phyloP scores from a whole-genome alignment of 2,329 filamentous ascomycete species.

The Xylaria digitata region DNA sequence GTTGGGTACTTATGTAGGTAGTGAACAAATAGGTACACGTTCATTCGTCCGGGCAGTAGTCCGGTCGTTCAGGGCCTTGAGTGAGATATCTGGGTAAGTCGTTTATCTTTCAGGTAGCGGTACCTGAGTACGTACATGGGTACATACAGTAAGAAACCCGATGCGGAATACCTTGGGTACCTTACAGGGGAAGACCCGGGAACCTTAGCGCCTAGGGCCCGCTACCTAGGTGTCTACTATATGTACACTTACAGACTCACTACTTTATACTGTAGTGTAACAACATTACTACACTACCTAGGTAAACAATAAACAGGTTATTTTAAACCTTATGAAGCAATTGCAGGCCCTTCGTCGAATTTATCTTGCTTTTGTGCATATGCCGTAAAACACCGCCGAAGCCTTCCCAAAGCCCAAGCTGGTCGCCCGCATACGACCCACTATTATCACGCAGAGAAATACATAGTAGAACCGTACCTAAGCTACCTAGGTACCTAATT shows the following conservation, averaged over 20 bases:
- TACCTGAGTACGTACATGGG: neutral
- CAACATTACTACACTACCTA: too few species aligned
- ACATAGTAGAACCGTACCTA: too few species aligned
- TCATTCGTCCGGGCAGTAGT: constrained; percentile 25
- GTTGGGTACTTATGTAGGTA: too few species aligned
- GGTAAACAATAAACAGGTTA: too few species aligned
- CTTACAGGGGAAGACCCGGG: constrained; percentile 10
- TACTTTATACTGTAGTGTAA: too few species aligned
- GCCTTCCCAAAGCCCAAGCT: neutral
- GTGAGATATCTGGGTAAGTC: neutral
- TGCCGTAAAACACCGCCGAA: neutral
- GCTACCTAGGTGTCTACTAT: neutral
- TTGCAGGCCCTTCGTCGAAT: too few species aligned
- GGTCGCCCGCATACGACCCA: neutral
- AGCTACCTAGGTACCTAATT: neutral
- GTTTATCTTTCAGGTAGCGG: neutral
- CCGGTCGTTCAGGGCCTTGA: constrained; percentile 3
- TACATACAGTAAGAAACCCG: too few species aligned
- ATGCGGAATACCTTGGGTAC: too few species aligned
- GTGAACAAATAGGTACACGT: constrained; percentile 3
- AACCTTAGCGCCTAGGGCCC: neutral
- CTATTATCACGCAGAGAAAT: neutral
- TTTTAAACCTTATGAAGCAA: too few species aligned
- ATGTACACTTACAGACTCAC: too few species aligned
- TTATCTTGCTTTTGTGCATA: too few species aligned